Conservation (phyloP, 2,329 filamentous ascomycete species). For the Aspergillus pseudoglaucus region DNA sequence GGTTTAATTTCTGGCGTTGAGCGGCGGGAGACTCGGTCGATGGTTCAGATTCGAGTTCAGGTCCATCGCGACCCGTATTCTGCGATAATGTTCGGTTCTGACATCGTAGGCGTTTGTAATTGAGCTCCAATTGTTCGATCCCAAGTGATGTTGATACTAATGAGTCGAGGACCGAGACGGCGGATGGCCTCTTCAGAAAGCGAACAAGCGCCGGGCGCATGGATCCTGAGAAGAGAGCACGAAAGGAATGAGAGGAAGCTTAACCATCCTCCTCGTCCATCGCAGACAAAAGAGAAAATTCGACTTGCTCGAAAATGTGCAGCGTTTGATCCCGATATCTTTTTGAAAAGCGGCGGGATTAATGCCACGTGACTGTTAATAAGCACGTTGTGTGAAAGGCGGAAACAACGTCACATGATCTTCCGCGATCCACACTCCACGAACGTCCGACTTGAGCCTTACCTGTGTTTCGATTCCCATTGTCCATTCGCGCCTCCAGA, state of each 20-base stretch:
- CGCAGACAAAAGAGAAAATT: neutral
- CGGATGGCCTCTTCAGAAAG: slow-evolving; percentile 37
- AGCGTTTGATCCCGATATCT: neutral
- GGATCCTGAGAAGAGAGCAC: slow-evolving; percentile 14
- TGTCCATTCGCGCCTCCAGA: slow-evolving; percentile 18
- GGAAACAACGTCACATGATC: slow-evolving; percentile 29
- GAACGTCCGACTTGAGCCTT: slow-evolving; percentile 22
- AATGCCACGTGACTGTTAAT: slow-evolving; percentile 15
- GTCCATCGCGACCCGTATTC: slow-evolving; percentile 2
- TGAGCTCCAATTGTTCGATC: slow-evolving; percentile 26
- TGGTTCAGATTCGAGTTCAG: slow-evolving; percentile 2
- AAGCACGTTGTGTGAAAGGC: slow-evolving; percentile 19
- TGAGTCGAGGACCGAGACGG: slow-evolving; percentile 31
- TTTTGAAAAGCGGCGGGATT: neutral
- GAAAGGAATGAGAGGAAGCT: slow-evolving; percentile 9
- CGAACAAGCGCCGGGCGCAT: slow-evolving; percentile 41
- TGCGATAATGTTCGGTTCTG: slow-evolving; percentile 15
- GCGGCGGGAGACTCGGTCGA: slow-evolving; percentile 1
- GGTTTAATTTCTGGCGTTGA: slow-evolving; percentile 2
- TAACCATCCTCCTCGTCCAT: slow-evolving; percentile 24
- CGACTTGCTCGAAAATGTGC: neutral
- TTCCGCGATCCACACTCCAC: slow-evolving; percentile 15
- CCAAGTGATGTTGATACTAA: slow-evolving; percentile 24
- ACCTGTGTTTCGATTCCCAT: slow-evolving; percentile 18
- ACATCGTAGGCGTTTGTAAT: slow-evolving; percentile 23